Percentiles rank a stretch among this genome's conserved stretches.
Conservation (phyloP, 768 basidiomycete species). For the Amyloporia xantha region DNA sequence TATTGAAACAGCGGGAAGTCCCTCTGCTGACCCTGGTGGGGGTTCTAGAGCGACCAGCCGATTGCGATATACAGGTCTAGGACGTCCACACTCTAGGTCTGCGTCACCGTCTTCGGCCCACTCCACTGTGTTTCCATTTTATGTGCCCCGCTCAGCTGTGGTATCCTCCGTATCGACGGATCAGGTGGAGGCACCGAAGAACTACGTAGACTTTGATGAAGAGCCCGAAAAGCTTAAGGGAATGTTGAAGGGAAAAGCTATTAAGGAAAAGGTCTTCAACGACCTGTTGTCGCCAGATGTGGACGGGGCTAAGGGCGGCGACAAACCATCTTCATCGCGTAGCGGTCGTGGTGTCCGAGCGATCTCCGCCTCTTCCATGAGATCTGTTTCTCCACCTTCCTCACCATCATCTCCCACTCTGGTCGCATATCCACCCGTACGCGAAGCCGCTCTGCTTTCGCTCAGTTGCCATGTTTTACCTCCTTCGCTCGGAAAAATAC, state of each 20-base stretch:
- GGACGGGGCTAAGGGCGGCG: slow-evolving; percentile 21
- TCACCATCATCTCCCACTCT: background rate
- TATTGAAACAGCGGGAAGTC: background rate
- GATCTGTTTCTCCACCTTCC: background rate
- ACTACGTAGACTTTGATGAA: slow-evolving; percentile 76
- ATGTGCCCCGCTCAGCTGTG: slow-evolving; percentile 50
- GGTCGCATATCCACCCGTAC: background rate
- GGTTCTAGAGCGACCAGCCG: slow-evolving; percentile 13
- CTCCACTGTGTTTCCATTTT: slow-evolving; percentile 36
- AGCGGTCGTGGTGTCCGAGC: background rate
- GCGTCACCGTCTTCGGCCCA: slow-evolving; percentile 33
- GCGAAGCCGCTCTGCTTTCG: slow-evolving; percentile 4
- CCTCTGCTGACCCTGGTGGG: background rate
- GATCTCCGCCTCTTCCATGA: slow-evolving; percentile 2
- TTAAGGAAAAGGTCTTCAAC: slow-evolving; percentile 28
- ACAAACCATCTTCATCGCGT: background rate
- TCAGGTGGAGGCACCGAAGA: slow-evolving; percentile 70
- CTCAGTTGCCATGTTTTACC: slow-evolving; percentile 39
- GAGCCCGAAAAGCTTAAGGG: slow-evolving; percentile 73
- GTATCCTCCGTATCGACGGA: slow-evolving; percentile 70
- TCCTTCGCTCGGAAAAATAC: slow-evolving; percentile 30
- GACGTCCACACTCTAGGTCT: slow-evolving; percentile 18
- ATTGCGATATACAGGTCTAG: slow-evolving; percentile 9
- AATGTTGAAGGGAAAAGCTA: slow-evolving; percentile 51
- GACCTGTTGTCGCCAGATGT: slow-evolving; percentile 27